These are phyloP conservation scores for Carex pumila DNA, from an alignment of 176 grass and related monocot species.

Conservation along the genomic window DNA sequence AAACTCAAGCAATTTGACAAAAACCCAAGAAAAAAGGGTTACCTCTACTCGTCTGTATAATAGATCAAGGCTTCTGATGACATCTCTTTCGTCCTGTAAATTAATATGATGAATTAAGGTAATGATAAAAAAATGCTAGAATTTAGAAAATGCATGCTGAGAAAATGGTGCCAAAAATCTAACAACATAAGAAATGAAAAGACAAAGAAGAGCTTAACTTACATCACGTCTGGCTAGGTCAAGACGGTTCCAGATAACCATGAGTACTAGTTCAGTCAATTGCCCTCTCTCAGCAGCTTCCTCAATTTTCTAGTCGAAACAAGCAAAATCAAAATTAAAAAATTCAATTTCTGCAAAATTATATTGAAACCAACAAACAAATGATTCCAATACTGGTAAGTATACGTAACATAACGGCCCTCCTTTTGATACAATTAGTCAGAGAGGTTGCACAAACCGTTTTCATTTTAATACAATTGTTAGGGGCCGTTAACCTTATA, in stretches of 20 bases:
- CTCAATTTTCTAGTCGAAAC: slow-evolving; percentile 62
- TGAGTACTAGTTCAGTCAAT: slow-evolving; percentile 81
- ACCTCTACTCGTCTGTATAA: slow-evolving; percentile 91
- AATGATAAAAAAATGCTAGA: not conserved
- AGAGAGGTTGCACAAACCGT: too few species aligned
- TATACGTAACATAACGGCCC: not conserved
- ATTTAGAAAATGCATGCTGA: not conserved
- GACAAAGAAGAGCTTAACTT: slow-evolving; percentile 22
- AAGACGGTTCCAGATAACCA: slow-evolving; percentile 99
- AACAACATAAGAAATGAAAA: not conserved
- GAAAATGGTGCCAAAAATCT: not conserved
- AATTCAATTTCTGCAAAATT: not conserved
- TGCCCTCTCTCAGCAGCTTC: slow-evolving; percentile 83
- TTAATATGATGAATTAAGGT: slow-evolving; percentile 16
- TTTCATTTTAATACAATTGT: too few species aligned
- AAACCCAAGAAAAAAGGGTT: slow-evolving; percentile 15
- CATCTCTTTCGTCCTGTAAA: slow-evolving; percentile 72
- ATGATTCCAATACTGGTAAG: not conserved
- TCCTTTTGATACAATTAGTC: not conserved
- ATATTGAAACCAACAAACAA: not conserved
- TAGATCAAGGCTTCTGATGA: slow-evolving; percentile 86
- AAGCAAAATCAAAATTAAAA: not conserved
- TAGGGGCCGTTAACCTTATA: not conserved
- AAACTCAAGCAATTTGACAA: not conserved
- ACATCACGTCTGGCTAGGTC: slow-evolving; percentile 90